Base-by-base conservation (phyloP, 1,284 basidiomycete species). In the Microbotryum violaceum region DNA sequence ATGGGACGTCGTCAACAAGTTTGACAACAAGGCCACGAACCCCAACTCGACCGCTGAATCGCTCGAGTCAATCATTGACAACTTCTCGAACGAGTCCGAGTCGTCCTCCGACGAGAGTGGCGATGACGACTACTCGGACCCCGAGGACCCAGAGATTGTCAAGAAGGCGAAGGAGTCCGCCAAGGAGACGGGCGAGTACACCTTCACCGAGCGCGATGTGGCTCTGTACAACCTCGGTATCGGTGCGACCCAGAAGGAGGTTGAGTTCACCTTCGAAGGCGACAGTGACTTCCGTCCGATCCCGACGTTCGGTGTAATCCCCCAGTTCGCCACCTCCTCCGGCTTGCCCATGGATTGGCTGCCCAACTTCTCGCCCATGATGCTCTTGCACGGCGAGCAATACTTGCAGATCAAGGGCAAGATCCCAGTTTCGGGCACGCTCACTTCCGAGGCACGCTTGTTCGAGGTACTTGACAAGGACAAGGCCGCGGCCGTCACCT, bases 321-420 rank as follows among this genome's bases (percentile, higher is more conserved):
- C 94, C n/a, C 91, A 92, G 74, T 92, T 97, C 75, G 74, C 78
- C 46, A 84, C 88, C 2, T 85, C 81, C 69, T 79, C 81, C 3
- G 78, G 80, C 29, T 62, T 69, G 9, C 54, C 64, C 16, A 78
- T 92, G 50, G 91, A 89, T 77, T 94, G 86, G 83, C 78, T 98
- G 65, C 94, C 94, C 27, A 89, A 97, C 77, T 98, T 87, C 79
- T 93, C 91, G 7, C 70, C 89, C 82, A 89, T 91, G 64, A 97
- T 92, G 78, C 81, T 98, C n/a, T 82, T 99, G 31, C 96, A 99
- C 76, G 94, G 94, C 62, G 94, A 99, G 76, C 96, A 98, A 75
- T 97, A 91, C 76, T 79, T 99, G 65, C 81, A 85, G 65, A 91
- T 98, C 77, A 88, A 89, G 73, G 85, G 79, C 60, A 58, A 57